phyloP scores from a whole-genome alignment of 345 rosid genomes.

The Trapa incisa region DNA sequence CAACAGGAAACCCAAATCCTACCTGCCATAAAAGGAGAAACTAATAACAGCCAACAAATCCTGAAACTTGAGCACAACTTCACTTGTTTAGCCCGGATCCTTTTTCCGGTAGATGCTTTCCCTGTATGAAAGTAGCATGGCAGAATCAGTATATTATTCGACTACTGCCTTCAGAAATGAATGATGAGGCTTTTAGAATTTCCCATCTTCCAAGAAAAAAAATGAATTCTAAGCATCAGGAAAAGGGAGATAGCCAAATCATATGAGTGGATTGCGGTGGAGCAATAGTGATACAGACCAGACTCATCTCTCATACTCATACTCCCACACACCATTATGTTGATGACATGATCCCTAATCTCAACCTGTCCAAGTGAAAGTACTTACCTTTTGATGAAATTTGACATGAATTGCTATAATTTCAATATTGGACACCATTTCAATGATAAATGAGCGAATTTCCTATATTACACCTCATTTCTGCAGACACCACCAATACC shows the following conservation, averaged over 20 bases:
- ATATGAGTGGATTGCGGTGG: not conserved
- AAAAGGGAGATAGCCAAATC: not conserved
- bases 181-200: not conserved
- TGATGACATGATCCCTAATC: not conserved
- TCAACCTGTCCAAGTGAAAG: not conserved
- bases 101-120: not conserved
- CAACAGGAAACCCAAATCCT: not conserved
- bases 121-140: not conserved
- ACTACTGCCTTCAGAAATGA: not conserved
- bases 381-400: not conserved
- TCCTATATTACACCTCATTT: not conserved
- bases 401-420: not conserved
- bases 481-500: not conserved
- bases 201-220: not conserved
- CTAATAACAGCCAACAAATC: not conserved
- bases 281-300: not conserved
- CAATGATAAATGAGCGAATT: not conserved
- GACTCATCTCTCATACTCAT: too few relatives aligned
- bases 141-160: not conserved
- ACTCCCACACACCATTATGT: too few relatives aligned
- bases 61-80: not conserved
- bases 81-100: not conserved
- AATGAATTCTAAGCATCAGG: not conserved
- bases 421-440: not conserved
- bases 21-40: not conserved